Evolutionary conservation across 2,329 filamentous ascomycete genomes (phyloP), one percentile per base, ranked within the genome.

Genomic region (Phialemoniopsis sp.): DNA sequence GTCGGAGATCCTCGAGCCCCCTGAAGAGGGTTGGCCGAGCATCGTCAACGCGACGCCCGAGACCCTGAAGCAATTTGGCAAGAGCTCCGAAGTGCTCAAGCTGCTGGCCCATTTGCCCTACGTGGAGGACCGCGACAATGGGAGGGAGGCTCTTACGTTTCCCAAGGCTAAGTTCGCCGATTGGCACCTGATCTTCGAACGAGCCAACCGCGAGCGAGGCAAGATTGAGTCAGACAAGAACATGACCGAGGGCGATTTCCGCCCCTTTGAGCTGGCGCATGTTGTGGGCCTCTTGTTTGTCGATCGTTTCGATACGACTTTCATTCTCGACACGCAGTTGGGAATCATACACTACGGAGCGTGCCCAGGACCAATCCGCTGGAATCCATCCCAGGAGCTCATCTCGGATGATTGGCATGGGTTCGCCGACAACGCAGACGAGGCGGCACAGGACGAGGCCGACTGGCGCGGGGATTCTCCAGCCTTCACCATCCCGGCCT

Each of bases 1-100:
- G n/a, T 46, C 44, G 1, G 39, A 48, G 21, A 42, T 60, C 29
- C 47, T 53, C n/a, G 36, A 54, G 31, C 56, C 59, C 8, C 59
- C 58, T 1, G 42, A 47, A 14, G 48, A 42, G 19, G 60, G 61
- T 34, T 64, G 58, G 59, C 57, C 59, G 14, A 39, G 38, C 13
- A 46, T 57, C 13, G 55, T 48, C 13, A 34, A 43, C n/a, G 47
- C 51, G 9, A 35, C 18, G 28, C 16, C 54, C 21, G 8, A 34
- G 10, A 18, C 14, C 41, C 39, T 58, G 31, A 10, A 26, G 21
- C 6, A 10, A 6, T 26, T 26, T 26, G 46, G 49, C 34, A 58
- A 53, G 44, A 46, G 52, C 5, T 49, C 53, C 34, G 44, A 51
- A 39, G 46, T 51, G 8, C 37, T 55, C n/a, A 35, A 51, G 28